Evolutionary conservation across 1,139 yeast genomes (phyloP).

Genomic region (Suhomyces guaymorum): DNA sequence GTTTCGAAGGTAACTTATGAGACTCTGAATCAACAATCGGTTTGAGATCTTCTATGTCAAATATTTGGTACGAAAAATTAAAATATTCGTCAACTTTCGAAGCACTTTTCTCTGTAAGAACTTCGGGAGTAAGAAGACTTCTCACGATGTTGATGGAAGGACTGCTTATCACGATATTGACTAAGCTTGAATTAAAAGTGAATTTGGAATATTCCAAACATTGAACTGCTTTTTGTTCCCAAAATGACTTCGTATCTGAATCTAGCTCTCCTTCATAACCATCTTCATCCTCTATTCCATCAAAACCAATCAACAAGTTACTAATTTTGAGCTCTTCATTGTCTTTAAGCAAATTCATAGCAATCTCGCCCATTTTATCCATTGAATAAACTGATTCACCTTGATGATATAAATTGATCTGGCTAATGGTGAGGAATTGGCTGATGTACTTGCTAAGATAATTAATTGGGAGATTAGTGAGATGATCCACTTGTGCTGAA

Average conservation of each 20-base stretch:
- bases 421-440: slow-evolving; percentile 47
- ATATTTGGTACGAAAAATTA: slow-evolving; percentile 20
- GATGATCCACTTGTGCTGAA: slow-evolving; percentile 24
- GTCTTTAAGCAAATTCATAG: slow-evolving; percentile 34
- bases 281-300: slow-evolving; percentile 26
- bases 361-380: slow-evolving; percentile 46
- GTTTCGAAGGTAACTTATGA: too few species aligned
- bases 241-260: slow-evolving; percentile 30
- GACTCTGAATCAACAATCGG: too few species aligned
- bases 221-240: slow-evolving; percentile 46
- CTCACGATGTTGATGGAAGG: too few species aligned
- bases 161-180: too few species aligned
- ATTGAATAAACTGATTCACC: slow-evolving; percentile 38
- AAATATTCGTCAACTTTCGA: slow-evolving; percentile 21
- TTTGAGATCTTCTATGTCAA: too few species aligned
- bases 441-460: slow-evolving; percentile 29
- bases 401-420: slow-evolving; percentile 44
- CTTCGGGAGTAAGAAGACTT: too few species aligned
- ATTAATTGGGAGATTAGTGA: slow-evolving; percentile 5
- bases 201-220: too few species aligned
- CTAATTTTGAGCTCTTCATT: slow-evolving; percentile 23
- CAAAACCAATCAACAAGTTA: slow-evolving; percentile 42
- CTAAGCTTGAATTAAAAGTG: too few species aligned
- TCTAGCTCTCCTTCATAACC: slow-evolving; percentile 23
- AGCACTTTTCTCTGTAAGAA: too few species aligned